A percentile compares a stretch with the other conserved stretches of the same genome.
Evolutionary conservation across 129 eudicot genomes (phyloP).

Genomic region (Pseudognaphalium luteoalbum): DNA sequence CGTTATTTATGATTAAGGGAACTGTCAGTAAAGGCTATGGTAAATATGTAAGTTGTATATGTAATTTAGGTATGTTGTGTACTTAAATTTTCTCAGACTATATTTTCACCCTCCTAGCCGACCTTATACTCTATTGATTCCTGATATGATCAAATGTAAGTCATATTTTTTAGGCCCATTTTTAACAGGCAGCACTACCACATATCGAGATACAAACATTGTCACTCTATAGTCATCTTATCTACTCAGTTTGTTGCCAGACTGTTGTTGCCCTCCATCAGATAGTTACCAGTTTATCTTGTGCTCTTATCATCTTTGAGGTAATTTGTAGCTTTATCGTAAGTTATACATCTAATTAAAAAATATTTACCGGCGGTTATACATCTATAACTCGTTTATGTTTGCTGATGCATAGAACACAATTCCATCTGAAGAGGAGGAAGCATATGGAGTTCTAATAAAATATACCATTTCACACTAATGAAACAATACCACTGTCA

Average conservation of each 20-base stretch:
- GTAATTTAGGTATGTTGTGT: background rate
- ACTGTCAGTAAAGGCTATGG: background rate
- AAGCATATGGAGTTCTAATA: background rate
- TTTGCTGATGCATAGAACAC: background rate
- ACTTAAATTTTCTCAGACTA: background rate
- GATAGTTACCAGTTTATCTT: background rate
- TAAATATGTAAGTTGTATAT: background rate
- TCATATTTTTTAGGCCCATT: background rate
- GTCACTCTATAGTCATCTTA: background rate
- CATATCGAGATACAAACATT: background rate
- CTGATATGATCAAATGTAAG: background rate
- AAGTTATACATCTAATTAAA: too few relatives aligned
- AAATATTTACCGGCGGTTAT: too few relatives aligned
- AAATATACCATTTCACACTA: constrained; percentile 18
- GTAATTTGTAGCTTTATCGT: constrained; percentile 3
- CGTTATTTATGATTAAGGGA: background rate
- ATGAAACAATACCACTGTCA: background rate
- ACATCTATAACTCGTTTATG: background rate
- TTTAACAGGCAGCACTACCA: background rate
- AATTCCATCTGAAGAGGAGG: too few relatives aligned
- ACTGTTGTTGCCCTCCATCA: background rate
- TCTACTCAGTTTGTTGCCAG: background rate
- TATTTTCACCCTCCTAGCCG: background rate
- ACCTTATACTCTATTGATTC: background rate
- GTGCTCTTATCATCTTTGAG: background rate